Evolutionary conservation across 2,329 filamentous ascomycete species (phyloP).

Genomic region (Lachnellula arida): DNA sequence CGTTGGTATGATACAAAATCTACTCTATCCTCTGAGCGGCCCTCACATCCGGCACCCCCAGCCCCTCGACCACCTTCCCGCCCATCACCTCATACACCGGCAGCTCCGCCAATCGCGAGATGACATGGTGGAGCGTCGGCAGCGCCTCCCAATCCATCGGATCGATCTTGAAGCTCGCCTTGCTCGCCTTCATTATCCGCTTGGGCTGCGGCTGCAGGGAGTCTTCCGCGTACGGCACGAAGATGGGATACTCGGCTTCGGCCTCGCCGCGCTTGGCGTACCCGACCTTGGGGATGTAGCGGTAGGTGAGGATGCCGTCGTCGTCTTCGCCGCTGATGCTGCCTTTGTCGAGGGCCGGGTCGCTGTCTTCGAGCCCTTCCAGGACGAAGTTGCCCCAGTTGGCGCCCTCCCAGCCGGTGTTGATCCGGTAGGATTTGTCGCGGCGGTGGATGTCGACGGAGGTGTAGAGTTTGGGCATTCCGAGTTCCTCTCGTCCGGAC

Average conservation of each 20-base stretch:
- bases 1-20: background rate
- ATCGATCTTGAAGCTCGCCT: slow-evolving; percentile 44
- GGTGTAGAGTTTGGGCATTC: slow-evolving; percentile 50
- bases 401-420: slow-evolving; percentile 39
- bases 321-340: slow-evolving; percentile 22
- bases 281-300: slow-evolving; percentile 53
- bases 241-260: slow-evolving; percentile 48
- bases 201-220: slow-evolving; percentile 28
- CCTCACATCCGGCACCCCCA: slow-evolving; percentile 46
- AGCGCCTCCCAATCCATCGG: slow-evolving; percentile 47
- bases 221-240: slow-evolving; percentile 23
- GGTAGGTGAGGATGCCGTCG: slow-evolving; percentile 48
- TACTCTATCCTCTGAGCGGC: slow-evolving; percentile 32
- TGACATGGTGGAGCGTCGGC: slow-evolving; percentile 57
- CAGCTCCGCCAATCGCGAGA: slow-evolving; percentile 47
- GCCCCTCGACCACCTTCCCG: slow-evolving; percentile 51
- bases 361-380: slow-evolving; percentile 31
- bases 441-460: slow-evolving; percentile 43
- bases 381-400: slow-evolving; percentile 37
- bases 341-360: slow-evolving; percentile 30
- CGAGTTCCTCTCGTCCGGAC: slow-evolving; percentile 50
- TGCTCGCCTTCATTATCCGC: slow-evolving; percentile 35
- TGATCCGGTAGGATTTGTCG: slow-evolving; percentile 47
- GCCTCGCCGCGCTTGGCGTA: slow-evolving; percentile 40
- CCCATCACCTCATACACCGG: slow-evolving; percentile 52